Conservation (phyloP, 208 protist genomes). For the Leishmania tarentolae region DNA sequence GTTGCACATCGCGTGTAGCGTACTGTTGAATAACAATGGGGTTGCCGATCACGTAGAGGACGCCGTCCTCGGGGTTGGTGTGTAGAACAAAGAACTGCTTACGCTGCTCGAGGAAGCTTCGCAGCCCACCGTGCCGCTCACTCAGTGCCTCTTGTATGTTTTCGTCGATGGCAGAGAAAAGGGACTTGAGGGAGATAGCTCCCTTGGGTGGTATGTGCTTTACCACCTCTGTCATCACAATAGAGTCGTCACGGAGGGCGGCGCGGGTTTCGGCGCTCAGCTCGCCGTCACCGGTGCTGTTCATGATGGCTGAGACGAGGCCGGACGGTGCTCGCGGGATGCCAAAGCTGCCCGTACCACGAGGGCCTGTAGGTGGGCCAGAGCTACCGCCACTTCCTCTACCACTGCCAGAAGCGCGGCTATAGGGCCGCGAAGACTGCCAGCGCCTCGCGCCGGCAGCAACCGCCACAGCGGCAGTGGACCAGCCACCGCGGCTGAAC, state of each 20-base stretch:
- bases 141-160: slow-evolving; percentile 80
- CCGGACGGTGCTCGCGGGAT: background rate
- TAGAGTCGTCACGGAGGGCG: slow-evolving; percentile 72
- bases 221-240: slow-evolving; percentile 58
- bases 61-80: slow-evolving; percentile 40
- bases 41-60: slow-evolving; percentile 70
- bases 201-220: slow-evolving; percentile 57
- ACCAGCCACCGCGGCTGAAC: background rate
- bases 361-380: background rate
- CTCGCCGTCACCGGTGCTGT: slow-evolving; percentile 50
- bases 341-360: background rate
- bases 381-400: background rate
- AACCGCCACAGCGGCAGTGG: background rate
- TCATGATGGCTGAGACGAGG: background rate
- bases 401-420: background rate
- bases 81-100: slow-evolving; percentile 82
- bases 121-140: slow-evolving; percentile 73
- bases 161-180: slow-evolving; percentile 46
- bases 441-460: slow-evolving; percentile 2
- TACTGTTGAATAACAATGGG: slow-evolving; percentile 65
- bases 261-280: slow-evolving; percentile 54
- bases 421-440: slow-evolving; percentile 12
- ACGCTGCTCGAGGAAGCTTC: slow-evolving; percentile 62
- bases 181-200: slow-evolving; percentile 70
- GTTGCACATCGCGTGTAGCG: slow-evolving; percentile 51